Evolutionary conservation across 2,329 filamentous ascomycete species (phyloP), one percentile per base, ranked within the genome.

Genomic region (Fusarium sp.): DNA sequence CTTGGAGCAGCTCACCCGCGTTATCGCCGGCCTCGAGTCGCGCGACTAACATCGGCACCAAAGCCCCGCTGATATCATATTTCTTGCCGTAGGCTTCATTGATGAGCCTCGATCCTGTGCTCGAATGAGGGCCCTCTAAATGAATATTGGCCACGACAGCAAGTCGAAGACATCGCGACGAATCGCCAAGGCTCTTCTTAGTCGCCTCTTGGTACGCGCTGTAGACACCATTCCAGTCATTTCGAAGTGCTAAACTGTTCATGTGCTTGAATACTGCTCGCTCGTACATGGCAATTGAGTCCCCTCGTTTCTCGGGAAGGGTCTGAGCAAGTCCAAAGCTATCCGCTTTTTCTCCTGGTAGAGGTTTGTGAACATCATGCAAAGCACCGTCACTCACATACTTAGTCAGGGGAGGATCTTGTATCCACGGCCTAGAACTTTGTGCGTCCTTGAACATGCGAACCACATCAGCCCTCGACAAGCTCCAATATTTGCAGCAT

Each of bases 121-220:
- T 73, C 61, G 50, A 79, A 45, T 76, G 71, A 5, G 73, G 60
- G 6, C 73, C 74, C 40, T 80, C 75, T 18, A 73, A 47, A 18
- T 75, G 76, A 53, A 87, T 71, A 16, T 81, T 78, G 3, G 85
- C 84, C 12, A 81, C 71, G 11, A 88, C 81, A 11, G 83, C 85
- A 8, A 87, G 77, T n/a, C 83, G 81, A 16, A 88, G 78, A 56
- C 83, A 85, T 25, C 81, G 78, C 5, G 73, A 72, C 29, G 80
- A 82, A 63, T 79, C 79, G 3, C 77, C 75, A 71, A 85, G 69
- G 1, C 74, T 72, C 16, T 71, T 70, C n/a, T 51, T 59, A 8
- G 30, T 61, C 29, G 73, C 74, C 29, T 75, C 70, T 24, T 68
- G 60, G 73, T 86, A 87, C 6, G 83, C 78, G 18, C 68, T 70